Evolutionary conservation across 176 grass and related monocot genomes (phyloP).

Genomic region (Carex scoparia): DNA sequence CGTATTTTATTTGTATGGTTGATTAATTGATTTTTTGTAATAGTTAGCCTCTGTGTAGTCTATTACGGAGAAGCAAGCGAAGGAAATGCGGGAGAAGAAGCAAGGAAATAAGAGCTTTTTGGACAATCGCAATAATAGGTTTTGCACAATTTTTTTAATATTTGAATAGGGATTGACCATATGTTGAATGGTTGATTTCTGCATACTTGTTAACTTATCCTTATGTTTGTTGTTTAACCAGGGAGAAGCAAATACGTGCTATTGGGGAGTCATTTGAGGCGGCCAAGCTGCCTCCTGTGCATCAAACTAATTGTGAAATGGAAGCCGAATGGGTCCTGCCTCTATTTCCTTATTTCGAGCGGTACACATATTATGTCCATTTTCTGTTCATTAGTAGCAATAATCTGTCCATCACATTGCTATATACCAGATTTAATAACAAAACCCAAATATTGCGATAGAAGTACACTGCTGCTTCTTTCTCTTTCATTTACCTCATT

Average conservation of each 20-base stretch:
- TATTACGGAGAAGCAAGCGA: constrained; percentile 96
- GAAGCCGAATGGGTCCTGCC: constrained; percentile 68
- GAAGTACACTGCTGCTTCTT: neutral
- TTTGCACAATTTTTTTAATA: constrained; percentile 24
- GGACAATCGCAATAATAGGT: constrained; percentile 89
- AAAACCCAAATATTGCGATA: neutral
- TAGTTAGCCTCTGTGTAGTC: constrained; percentile 41
- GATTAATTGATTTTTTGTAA: constrained; percentile 18
- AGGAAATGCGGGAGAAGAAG: constrained; percentile 90
- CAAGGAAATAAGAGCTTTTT: constrained; percentile 63
- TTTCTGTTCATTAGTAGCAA: neutral
- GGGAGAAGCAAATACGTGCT: constrained; percentile 89
- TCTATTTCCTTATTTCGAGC: constrained; percentile 83
- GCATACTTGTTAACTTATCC: constrained; percentile 27
- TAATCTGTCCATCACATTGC: neutral
- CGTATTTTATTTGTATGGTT: neutral
- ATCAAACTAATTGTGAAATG: constrained; percentile 85
- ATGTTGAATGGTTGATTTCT: constrained; percentile 9
- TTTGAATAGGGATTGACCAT: constrained; percentile 21
- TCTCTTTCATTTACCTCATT: constrained; percentile 17
- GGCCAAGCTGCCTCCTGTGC: constrained; percentile 73
- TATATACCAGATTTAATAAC: neutral
- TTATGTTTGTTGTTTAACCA: constrained; percentile 34
- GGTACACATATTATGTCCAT: constrained; percentile 39
- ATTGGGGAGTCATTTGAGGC: constrained; percentile 91